Evolutionary conservation across 345 rosid species (phyloP), one percentile per base, ranked within the genome.

Genomic region (Corchorus capsularis): DNA sequence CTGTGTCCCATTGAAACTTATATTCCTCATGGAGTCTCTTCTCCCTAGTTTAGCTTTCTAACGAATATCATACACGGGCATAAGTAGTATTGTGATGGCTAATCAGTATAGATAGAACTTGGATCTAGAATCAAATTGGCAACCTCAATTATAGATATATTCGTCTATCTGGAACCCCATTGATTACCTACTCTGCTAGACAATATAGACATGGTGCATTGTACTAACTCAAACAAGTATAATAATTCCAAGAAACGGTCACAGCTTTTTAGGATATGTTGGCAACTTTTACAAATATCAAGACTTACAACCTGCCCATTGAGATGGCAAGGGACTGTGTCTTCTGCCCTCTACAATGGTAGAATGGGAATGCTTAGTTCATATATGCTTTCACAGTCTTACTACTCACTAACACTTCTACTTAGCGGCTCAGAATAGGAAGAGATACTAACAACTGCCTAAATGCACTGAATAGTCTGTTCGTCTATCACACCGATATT

Each of bases 21-120:
- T 34, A 69, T 35, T 52, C 39, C 35, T 35, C 49, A 37, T 22
- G 20, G 16, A 8, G 34, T 54, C 62, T 53, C 49, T 53, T 35
- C 61, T 70, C 61, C 34, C 74, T 37, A 53, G 17, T 70, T 53
- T 52, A n/a, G 47, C 61, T 69, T 50, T 69, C 59, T 50, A 16
- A 52, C 15, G 52, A 15, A 69, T 22, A 34, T 50, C 60, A 35
- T n/a, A 17, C 5, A 69, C 53, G 17, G 17, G 35, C 35, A 50
- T 53, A 16, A 53, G 62, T 35, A 35, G 47, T 17, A 53, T 20
- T 53, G 61, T 35, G 17, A 37, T 53, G 34, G 49, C 46, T 53
- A 17, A 16, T 37, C 74, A 54, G 16, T 35, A 16, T 12, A 35
- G 49, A 70, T 37, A 53, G 32, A 6, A 69, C 32, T 52, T 52